Evolutionary conservation across 1,284 basidiomycete species (phyloP).

Genomic region (Marasmius oreades): DNA sequence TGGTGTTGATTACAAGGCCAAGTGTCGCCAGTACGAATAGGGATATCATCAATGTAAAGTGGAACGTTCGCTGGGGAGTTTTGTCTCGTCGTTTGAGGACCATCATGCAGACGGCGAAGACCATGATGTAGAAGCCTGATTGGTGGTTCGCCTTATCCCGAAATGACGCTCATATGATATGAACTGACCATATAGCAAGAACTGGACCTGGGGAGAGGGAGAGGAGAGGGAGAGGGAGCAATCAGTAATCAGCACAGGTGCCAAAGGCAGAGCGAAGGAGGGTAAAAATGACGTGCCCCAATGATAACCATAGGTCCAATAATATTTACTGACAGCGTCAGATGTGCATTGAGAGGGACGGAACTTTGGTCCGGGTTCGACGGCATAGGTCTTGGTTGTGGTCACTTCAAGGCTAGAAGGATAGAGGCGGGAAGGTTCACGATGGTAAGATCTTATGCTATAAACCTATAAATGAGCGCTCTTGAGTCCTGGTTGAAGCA

Average conservation of each 20-base stretch:
- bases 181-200: neutral
- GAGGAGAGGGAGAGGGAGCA: neutral
- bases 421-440: no score
- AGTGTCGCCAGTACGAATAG: neutral
- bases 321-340: neutral
- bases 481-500: no score
- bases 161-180: neutral
- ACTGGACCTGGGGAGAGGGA: neutral
- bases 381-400: no score
- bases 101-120: neutral
- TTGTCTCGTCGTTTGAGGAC: neutral
- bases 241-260: no score
- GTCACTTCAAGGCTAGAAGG: no score
- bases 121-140: neutral
- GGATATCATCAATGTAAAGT: neutral
- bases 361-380: no score
- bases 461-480: no score
- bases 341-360: constrained; percentile 1
- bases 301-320: neutral
- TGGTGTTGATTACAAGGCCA: neutral
- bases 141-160: neutral
- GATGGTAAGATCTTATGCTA: no score
- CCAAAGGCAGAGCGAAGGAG: no score
- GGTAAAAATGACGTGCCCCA: neutral
- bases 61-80: neutral